Base-by-base conservation (phyloP, 2,329 filamentous ascomycete genomes). In the Penicillium sp. region DNA sequence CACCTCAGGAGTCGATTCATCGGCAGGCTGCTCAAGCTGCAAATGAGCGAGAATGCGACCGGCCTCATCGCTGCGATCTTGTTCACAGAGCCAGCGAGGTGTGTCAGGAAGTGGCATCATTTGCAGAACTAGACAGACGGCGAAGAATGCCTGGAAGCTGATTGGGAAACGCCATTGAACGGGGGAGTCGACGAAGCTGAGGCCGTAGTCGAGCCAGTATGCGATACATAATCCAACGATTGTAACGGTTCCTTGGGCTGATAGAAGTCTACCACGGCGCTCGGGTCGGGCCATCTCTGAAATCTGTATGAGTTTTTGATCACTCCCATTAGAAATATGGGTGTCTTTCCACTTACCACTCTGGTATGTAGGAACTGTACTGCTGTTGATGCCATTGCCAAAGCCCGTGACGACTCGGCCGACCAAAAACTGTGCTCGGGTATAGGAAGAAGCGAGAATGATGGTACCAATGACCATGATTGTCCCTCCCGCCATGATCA, bases 171-270 rank as follows among this genome's bases (percentile, higher is more conserved):
- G 73, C 77, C 77, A 80, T 19, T 74, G 71, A 7, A 77, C 71
- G 0, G 69, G 62, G 0, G 68, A 67, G 3, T 70, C 61, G 33
- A 63, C 55, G 14, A 66, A 67, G n/a, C 69, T 65, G 14, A 66
- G 46, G 2, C 72, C 77, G 51, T 72, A 78, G 42, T 78, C 76
- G 53, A 81, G 71, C 79, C 79, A 82, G 62, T 80, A 81, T 7
- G 78, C 77, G n/a, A 81, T 74, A 49, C 76, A 76, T 13, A 80
- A 72, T 0, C 79, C 79, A 7, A 81, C 68, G 37, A 80, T 79
- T 0, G 77, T 79, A 31, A 80, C 61, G 7, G 63, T 65, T 16
- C 63, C 63, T 42, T 65, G 63, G 11, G 63, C 63, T 3, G 63
- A 65, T 16, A 65, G 57, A 8, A 65, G 55, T 46, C 49, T 58